These are phyloP conservation scores for Phaeosphaeria sp. DNA, from an alignment of 2,329 filamentous ascomycete genomes.

Conservation along the genomic window DNA sequence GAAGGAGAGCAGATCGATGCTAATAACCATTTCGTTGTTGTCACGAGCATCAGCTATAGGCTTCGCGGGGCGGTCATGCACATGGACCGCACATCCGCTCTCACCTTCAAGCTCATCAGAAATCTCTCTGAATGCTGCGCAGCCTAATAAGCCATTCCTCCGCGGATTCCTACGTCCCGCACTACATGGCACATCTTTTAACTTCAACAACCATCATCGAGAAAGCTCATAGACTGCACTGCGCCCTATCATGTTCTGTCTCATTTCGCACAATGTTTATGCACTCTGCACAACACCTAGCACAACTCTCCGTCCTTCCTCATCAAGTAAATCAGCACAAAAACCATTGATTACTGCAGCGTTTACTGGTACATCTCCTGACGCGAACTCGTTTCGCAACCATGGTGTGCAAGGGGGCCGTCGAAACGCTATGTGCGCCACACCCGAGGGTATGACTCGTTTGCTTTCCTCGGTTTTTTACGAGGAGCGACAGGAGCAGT, in stretches of 20 bases:
- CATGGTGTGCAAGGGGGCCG: background rate
- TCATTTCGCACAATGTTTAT: background rate
- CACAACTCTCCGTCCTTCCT: background rate
- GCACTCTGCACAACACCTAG: background rate
- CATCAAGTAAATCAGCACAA: background rate
- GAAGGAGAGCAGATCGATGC: too few species aligned
- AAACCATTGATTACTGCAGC: conserved; percentile 3
- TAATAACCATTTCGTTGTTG: too few species aligned
- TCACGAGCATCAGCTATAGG: too few species aligned
- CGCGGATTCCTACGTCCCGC: too few species aligned
- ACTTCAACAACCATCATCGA: too few species aligned
- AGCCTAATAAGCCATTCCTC: background rate
- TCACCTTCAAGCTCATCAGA: background rate
- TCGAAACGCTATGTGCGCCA: conserved; percentile 1
- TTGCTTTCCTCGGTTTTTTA: background rate
- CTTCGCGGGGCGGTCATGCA: background rate
- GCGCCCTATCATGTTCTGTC: background rate
- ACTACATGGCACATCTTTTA: too few species aligned
- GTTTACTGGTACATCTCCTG: conserved; percentile 3
- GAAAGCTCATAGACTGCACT: background rate
- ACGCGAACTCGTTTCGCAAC: conserved; percentile 2
- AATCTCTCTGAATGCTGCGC: background rate
- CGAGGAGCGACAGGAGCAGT: background rate
- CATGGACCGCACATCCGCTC: background rate
- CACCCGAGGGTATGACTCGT: background rate